These are phyloP conservation scores for Neofusicoccum sp. DNA, from an alignment of 2,329 filamentous ascomycete species.

Conservation along the genomic window DNA sequence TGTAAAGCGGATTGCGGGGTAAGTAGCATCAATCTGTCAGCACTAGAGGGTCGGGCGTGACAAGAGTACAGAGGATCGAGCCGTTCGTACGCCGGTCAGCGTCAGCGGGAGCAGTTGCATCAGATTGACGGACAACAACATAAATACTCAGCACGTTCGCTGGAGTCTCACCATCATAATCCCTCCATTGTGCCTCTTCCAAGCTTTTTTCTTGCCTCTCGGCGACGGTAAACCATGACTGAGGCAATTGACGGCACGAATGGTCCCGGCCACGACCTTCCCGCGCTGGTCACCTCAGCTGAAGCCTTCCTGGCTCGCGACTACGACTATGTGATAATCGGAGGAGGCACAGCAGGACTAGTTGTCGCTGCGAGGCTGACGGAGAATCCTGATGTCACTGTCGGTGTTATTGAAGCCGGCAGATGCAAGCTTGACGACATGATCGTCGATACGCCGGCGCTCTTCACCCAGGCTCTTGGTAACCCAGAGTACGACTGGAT, in stretches of 20 bases:
- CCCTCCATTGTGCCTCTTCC: no score
- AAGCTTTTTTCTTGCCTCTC: no score
- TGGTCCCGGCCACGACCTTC: not conserved
- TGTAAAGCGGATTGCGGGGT: no score
- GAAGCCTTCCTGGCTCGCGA: not conserved
- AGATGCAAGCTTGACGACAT: slow-evolving; percentile 31
- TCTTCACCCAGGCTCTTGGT: not conserved
- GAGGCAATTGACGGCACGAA: not conserved
- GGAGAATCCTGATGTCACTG: slow-evolving; percentile 27
- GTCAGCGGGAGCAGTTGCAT: no score
- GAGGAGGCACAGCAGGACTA: slow-evolving; percentile 25
- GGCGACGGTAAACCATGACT: no score
- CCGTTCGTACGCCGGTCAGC: no score
- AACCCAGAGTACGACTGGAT: slow-evolving; percentile 41
- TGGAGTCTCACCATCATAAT: no score
- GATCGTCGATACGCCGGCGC: slow-evolving; percentile 28
- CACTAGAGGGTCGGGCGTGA: no score
- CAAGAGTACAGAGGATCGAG: no score
- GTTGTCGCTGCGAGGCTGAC: slow-evolving; percentile 29
- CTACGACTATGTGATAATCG: slow-evolving; percentile 23
- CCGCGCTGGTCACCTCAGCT: slow-evolving; percentile 27
- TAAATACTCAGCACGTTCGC: no score
- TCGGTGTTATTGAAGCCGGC: slow-evolving; percentile 27
- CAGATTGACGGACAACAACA: no score
- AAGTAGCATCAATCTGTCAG: no score